These are phyloP conservation scores for Clitocybe nebularis DNA, from an alignment of 1,284 basidiomycete genomes.

Conservation along the genomic window DNA sequence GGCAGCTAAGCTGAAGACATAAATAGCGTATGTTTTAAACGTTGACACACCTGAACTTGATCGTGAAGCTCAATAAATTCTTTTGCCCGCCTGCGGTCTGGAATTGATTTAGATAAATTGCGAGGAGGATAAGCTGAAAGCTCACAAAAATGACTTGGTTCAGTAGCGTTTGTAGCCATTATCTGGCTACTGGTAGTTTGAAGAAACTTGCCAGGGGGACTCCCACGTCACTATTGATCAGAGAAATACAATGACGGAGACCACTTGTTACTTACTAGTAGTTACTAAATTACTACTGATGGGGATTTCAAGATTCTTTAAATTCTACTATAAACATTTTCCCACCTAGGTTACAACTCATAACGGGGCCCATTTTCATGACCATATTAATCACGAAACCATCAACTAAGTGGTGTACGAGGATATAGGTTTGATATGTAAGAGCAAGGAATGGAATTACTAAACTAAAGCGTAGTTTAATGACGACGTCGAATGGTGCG, in stretches of 20 bases:
- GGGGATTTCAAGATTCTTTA: no score
- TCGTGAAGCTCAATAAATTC: constrained; percentile 83
- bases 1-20: neutral
- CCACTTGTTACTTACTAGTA: no score
- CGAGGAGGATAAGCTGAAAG: constrained; percentile 1
- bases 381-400: no score
- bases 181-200: no score
- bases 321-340: no score
- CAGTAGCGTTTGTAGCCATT: no score
- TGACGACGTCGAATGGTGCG: constrained; percentile 26
- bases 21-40: neutral
- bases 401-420: neutral
- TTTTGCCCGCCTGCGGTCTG: constrained; percentile 50
- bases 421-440: neutral
- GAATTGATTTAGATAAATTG: constrained; percentile 2
- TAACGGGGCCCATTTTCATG: no score
- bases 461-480: constrained; percentile 27
- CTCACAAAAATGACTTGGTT: constrained; percentile 16
- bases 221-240: no score
- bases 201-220: no score
- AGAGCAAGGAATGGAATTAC: neutral
- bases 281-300: no score
- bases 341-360: no score
- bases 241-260: no score
- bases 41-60: constrained; percentile 57